Evolutionary conservation across 2,329 filamentous ascomycete species (phyloP), one percentile per base, ranked within the genome.

Genomic region (Curvularia verruculosa): DNA sequence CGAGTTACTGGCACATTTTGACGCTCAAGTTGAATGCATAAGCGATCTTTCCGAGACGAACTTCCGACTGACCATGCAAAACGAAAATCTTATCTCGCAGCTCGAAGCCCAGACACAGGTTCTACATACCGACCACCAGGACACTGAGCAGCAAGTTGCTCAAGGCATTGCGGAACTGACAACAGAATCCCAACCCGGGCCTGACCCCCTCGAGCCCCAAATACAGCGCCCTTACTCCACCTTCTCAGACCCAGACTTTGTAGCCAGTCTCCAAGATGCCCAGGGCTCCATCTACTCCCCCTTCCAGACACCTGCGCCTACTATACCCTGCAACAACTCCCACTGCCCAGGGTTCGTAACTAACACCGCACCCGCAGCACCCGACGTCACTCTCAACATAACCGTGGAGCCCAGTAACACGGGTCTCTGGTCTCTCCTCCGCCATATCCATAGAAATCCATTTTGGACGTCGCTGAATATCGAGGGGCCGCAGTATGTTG

Each of bases 311-410:
- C 31, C 7, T 6, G 7, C 31, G 1, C 15, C 34, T n/a, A 36
- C 34, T 5, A 7, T 36, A 18, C 34, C 34, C 13, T 36, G 34
- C 15, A 36, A n/a, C 13, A 36, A 8, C 34, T n/a, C 34, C n/a
- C 7, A n/a, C 34, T 36, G 34, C 34, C 2, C 6, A 8, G 34
- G 15, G 15, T 36, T 10, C 2, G 8, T 10, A 10, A 29, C 28
- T 29, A 29, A 2, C n/a, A n/a, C 28, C 15, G 34, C 34, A 18
- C 5, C 34, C 4, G 15, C 15, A 4, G 15, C 36, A 8, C 57
- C 46, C 40, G 51, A 51, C 1, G 18, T 58, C n/a, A 45, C 49
- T 24, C 37, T 67, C 10, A 55, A 46, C 10, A 60, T 66, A 51
- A 63, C 55, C 21, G 49, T 66, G 31, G 49, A 52, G 6, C 21